phyloP scores from a whole-genome alignment of 805 yeast genomes.

The Candida corydali region DNA sequence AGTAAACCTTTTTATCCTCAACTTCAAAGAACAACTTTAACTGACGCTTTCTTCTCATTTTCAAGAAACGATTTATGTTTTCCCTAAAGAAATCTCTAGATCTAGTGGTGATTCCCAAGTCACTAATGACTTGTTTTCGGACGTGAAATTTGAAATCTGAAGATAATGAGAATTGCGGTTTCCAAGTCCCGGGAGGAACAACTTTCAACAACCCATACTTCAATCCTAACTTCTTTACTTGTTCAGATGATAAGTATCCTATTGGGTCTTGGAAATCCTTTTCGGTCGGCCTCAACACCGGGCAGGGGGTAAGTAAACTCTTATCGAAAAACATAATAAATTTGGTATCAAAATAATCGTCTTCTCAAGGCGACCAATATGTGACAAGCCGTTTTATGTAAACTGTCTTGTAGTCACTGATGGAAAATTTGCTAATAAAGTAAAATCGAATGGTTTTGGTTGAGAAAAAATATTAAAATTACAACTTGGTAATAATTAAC shows the following conservation, averaged over 20 bases:
- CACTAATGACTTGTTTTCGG: conserved; percentile 62
- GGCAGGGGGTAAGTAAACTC: conserved; percentile 33
- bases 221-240: conserved; percentile 38
- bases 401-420: too few species aligned
- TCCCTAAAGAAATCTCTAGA: conserved; percentile 58
- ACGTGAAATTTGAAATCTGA: conserved; percentile 59
- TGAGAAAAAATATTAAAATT: too few species aligned
- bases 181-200: conserved; percentile 51
- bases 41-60: conserved; percentile 36
- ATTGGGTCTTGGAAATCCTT: conserved; percentile 50
- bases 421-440: too few species aligned
- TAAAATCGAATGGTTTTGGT: background rate
- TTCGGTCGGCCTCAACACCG: conserved; percentile 41
- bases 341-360: conserved; percentile 7
- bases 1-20: conserved; percentile 17
- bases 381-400: background rate
- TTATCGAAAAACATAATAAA: conserved; percentile 8
- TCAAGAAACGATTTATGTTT: conserved; percentile 55
- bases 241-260: conserved; percentile 40
- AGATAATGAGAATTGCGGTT: conserved; percentile 54
- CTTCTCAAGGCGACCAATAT: conserved; percentile 5
- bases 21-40: conserved; percentile 19
- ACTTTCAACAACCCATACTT: conserved; percentile 50
- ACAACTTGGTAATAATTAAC: too few species aligned
- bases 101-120: conserved; percentile 59